Percentiles rank a stretch among this genome's conserved stretches.
phyloP scores from a whole-genome alignment of 768 basidiomycete genomes.

The Boletus sp. region DNA sequence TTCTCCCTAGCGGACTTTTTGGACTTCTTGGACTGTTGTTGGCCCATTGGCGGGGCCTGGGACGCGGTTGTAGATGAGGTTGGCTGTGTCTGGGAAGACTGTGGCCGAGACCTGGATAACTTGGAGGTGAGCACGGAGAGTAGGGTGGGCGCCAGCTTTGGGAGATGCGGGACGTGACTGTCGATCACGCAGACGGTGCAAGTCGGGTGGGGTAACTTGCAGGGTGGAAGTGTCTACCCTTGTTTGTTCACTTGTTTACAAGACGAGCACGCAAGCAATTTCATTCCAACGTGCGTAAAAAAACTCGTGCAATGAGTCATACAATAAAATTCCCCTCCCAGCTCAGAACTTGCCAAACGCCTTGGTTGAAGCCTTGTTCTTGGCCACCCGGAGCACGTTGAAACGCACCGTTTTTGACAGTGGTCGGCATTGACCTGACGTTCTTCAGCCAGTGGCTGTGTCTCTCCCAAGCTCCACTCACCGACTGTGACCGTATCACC shows the following conservation, averaged over 20 bases:
- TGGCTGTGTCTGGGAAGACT: conserved; percentile 71
- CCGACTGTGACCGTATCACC: conserved; percentile 96
- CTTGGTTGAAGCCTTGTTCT: conserved; percentile 90
- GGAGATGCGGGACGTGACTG: conserved; percentile 30
- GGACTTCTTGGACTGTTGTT: conserved; percentile 80
- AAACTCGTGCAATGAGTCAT: conserved; percentile 19
- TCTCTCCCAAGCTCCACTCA: conserved; percentile 40
- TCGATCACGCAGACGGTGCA: conserved; percentile 28
- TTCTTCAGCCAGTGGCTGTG: background rate
- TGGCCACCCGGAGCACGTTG: conserved; percentile 95
- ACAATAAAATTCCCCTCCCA: conserved; percentile 7
- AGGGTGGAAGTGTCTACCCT: conserved; percentile 21
- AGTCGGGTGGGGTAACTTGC: conserved; percentile 22
- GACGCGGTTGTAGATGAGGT: conserved; percentile 40
- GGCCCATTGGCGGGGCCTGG: conserved; percentile 65
- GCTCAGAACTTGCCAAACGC: conserved; percentile 91
- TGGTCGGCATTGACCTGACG: conserved; percentile 93
- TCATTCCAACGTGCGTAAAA: conserved; percentile 25
- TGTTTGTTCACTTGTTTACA: conserved; percentile 37
- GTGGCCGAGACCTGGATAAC: conserved; percentile 66
- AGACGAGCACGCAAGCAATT: background rate
- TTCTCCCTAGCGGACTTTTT: conserved; percentile 72
- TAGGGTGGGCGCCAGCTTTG: conserved; percentile 79
- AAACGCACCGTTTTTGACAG: conserved; percentile 99
- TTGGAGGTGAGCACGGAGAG: conserved; percentile 73